phyloP scores from a whole-genome alignment of 345 rosid species.

The Kandelia obovata region DNA sequence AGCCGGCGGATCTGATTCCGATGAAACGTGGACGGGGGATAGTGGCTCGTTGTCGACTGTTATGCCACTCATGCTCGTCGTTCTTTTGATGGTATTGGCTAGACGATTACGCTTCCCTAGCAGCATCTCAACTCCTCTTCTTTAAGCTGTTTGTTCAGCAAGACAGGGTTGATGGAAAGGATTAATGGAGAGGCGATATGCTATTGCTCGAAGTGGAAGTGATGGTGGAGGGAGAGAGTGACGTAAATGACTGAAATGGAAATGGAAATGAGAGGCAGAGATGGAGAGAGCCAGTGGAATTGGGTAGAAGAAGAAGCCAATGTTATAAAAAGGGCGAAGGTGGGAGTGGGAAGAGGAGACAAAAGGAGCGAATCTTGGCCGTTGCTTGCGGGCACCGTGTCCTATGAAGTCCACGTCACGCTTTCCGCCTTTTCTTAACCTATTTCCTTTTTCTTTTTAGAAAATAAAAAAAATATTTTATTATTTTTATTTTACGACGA shows the following conservation, averaged over 20 bases:
- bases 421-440: neutral
- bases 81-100: slow-evolving; percentile 44
- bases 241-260: neutral
- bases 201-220: too few species aligned
- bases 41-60: slow-evolving; percentile 23
- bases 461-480: neutral
- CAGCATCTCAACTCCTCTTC: slow-evolving; percentile 36
- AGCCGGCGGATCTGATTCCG: slow-evolving; percentile 32
- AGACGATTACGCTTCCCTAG: slow-evolving; percentile 66
- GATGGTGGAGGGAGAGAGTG: too few species aligned
- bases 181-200: neutral
- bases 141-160: neutral
- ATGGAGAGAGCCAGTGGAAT: slow-evolving; percentile 18
- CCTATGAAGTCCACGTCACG: slow-evolving; percentile 36
- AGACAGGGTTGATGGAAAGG: neutral
- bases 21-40: slow-evolving; percentile 26
- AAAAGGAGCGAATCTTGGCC: slow-evolving; percentile 44
- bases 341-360: slow-evolving; percentile 4
- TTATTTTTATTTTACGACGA: neutral
- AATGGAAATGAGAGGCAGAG: slow-evolving; percentile 11
- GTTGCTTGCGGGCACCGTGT: slow-evolving; percentile 48
- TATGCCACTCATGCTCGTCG: slow-evolving; percentile 68
- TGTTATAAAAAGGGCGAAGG: slow-evolving; percentile 10
- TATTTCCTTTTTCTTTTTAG: neutral
- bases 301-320: slow-evolving; percentile 1